A percentile compares a stretch with the other conserved stretches of the same genome.
Conservation (phyloP, 495 filamentous ascomycete species). For the Geoglossum glabrum region DNA sequence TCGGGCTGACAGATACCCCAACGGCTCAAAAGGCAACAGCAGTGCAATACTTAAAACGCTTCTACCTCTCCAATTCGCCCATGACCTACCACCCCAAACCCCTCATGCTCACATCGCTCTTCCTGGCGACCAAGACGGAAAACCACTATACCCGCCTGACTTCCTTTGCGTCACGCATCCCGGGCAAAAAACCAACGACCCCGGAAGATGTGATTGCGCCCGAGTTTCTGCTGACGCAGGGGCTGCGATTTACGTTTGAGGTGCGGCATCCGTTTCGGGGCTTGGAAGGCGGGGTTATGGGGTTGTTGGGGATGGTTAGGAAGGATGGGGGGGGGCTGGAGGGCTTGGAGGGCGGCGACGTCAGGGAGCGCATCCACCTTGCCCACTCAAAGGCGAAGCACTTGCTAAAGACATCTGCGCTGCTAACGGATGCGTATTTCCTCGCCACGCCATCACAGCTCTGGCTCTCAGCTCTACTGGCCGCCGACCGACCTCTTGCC, state of each 20-base stretch:
- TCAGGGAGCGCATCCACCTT: slow-evolving; percentile 32
- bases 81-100: slow-evolving; percentile 86
- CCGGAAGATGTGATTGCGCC: slow-evolving; percentile 66
- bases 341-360: slow-evolving; percentile 19
- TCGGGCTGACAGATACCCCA: no score
- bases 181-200: slow-evolving; percentile 32
- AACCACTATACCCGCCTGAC: slow-evolving; percentile 53
- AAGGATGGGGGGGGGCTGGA: slow-evolving; percentile 29
- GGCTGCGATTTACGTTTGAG: slow-evolving; percentile 82
- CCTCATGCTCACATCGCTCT: slow-evolving; percentile 71
- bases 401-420: slow-evolving; percentile 53
- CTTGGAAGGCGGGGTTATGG: slow-evolving; percentile 69
- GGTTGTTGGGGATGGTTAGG: slow-evolving; percentile 46
- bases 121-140: slow-evolving; percentile 83
- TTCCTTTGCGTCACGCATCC: slow-evolving; percentile 38
- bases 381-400: slow-evolving; percentile 53
- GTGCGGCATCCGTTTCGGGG: slow-evolving; percentile 80
- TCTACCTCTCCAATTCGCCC: slow-evolving; percentile 83
- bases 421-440: slow-evolving; percentile 87
- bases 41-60: slow-evolving; percentile 76
- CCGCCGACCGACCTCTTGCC: slow-evolving; percentile 53
- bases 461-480: slow-evolving; percentile 57
- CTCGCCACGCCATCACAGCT: slow-evolving; percentile 90
- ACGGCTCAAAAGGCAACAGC: slow-evolving; percentile 76
- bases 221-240: slow-evolving; percentile 81